Base-by-base conservation (phyloP, 257 asterid genomes). In the Solanum peruvianum region DNA sequence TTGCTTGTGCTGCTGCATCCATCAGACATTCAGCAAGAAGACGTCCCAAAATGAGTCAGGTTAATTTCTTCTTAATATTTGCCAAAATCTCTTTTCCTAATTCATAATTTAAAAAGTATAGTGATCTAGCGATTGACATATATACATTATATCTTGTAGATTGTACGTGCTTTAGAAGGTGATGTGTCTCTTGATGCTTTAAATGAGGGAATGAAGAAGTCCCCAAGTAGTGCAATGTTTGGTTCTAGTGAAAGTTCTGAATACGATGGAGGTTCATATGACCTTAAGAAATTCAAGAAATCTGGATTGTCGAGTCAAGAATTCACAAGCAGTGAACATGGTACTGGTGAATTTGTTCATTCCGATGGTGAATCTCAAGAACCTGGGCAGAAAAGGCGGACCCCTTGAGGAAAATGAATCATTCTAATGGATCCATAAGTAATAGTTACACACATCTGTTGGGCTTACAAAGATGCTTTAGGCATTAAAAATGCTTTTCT, bases 31-130 rank as follows among this genome's bases (percentile, higher is more conserved):
- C 99, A 72, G 98, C 98, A 10, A 89, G 94, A 77, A 90, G 93
- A 83, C 99, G 99, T 35, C 98, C 99, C n/a, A 96, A 88, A 89
- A 96, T 94, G 99, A 96, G 99, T 77, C 96, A 94, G 97, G 99
- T 94, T 62, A 84, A 14, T 39, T 41, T 78, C 84, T 12, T 58
- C 10, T 64, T 21, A 6, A 56, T 35, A 29, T 7, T 56, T 0
- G 64, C 21, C 64, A 56, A 56, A 18, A 56, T 18, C 3, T 2
- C n/a, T 18, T 56, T 56, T 56, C n/a, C 33, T 73, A 18, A 35
- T 35, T 39, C 33, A 39, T 11, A 73, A 21, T 21, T 39, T 27
- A 11, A 11, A 39, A 56, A 20, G 25, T 56, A 56, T 56, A 56
- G 64, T 56, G n/a, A 10, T 56, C 25, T 4, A 78, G 11, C 0